These are phyloP conservation scores for Medicago lupulina DNA, from an alignment of 306 rosid species.

Conservation along the genomic window DNA sequence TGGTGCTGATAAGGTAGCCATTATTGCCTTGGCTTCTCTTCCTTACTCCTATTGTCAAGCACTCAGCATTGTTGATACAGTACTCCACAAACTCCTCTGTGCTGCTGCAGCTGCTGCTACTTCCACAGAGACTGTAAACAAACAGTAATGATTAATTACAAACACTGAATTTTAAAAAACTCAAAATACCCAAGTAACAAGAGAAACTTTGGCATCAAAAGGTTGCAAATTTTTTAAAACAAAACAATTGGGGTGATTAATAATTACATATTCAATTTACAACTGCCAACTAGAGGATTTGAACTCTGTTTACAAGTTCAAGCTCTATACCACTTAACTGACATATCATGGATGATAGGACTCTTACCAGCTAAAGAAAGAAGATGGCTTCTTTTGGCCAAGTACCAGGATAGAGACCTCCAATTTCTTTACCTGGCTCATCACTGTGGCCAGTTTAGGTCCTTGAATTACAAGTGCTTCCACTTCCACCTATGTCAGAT, in stretches of 20 bases:
- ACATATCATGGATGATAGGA: constrained; percentile 28
- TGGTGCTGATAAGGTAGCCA: constrained; percentile 86
- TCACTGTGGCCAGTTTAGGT: constrained; percentile 74
- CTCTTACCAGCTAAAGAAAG: constrained; percentile 76
- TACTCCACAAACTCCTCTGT: constrained; percentile 80
- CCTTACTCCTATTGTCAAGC: constrained; percentile 94
- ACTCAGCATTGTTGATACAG: constrained; percentile 83
- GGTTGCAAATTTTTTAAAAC: too few species aligned
- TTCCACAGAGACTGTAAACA: constrained; percentile 75
- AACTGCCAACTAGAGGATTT: too few species aligned
- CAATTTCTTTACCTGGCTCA: constrained; percentile 92
- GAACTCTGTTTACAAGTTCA: too few species aligned
- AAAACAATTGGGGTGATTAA: too few species aligned
- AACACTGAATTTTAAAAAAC: not conserved
- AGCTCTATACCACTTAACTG: too few species aligned
- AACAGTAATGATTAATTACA: not conserved
- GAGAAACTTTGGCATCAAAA: not conserved
- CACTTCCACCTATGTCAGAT: constrained; percentile 72
- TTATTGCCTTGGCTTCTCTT: constrained; percentile 84
- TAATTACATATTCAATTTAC: not conserved
- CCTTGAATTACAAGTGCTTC: constrained; percentile 92
- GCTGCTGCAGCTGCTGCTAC: constrained; percentile 50
- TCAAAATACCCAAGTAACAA: not conserved
- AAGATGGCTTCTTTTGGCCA: constrained; percentile 84
- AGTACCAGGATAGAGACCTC: constrained; percentile 88